phyloP scores from a whole-genome alignment of 768 basidiomycete species.

The Termitomyces heimii region DNA sequence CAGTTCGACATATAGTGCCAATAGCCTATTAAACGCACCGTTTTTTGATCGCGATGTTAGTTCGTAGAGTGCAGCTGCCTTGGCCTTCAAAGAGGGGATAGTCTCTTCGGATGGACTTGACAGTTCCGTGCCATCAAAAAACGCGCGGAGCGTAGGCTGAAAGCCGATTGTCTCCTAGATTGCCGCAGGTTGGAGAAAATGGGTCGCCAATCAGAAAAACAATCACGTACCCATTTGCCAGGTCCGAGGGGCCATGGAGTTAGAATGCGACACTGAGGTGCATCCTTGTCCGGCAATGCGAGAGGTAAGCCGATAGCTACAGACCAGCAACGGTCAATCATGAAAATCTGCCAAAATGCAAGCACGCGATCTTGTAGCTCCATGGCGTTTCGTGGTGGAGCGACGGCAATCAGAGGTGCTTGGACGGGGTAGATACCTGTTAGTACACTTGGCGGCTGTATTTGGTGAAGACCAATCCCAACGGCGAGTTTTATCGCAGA shows the following conservation, averaged over 20 bases:
- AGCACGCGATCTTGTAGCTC: slow-evolving; percentile 43
- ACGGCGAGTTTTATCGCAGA: slow-evolving; percentile 58
- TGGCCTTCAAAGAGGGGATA: slow-evolving; percentile 39
- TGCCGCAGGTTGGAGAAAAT: neutral
- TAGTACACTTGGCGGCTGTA: slow-evolving; percentile 23
- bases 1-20: slow-evolving; percentile 1
- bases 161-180: slow-evolving; percentile 9
- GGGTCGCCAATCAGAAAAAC: neutral
- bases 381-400: slow-evolving; percentile 29
- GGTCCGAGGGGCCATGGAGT: slow-evolving; percentile 41
- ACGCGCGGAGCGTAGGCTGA: slow-evolving; percentile 18
- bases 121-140: slow-evolving; percentile 20
- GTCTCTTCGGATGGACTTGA: slow-evolving; percentile 20
- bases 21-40: slow-evolving; percentile 19
- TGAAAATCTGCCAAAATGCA: slow-evolving; percentile 59
- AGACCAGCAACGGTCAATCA: slow-evolving; percentile 57
- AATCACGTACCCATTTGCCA: slow-evolving; percentile 13
- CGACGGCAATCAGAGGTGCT: slow-evolving; percentile 20
- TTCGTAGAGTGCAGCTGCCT: slow-evolving; percentile 49
- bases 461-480: slow-evolving; percentile 53
- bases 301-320: slow-evolving; percentile 48
- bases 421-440: slow-evolving; percentile 7
- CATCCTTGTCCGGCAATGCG: slow-evolving; percentile 45
- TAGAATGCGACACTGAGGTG: slow-evolving; percentile 40
- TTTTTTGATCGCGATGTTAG: slow-evolving; percentile 39